A percentile compares a stretch with the other conserved stretches of the same genome.
Conservation (phyloP, 2,329 filamentous ascomycete species). For the Fusarium paranaense region DNA sequence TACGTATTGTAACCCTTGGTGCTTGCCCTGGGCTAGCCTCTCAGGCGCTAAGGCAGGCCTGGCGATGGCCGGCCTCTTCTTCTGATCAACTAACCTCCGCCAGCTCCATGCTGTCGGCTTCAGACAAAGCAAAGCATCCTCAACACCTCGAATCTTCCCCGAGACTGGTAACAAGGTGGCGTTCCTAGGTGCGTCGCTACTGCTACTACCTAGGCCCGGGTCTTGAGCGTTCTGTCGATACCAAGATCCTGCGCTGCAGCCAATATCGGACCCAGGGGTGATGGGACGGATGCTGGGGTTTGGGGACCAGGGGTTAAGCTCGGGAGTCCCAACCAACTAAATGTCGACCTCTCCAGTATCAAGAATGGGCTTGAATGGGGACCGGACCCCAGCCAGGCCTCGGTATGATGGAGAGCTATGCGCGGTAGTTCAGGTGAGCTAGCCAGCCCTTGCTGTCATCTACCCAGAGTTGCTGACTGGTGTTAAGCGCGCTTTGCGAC, state of each 20-base stretch:
- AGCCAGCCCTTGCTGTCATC: constrained; percentile 3
- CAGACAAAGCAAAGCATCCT: constrained; percentile 15
- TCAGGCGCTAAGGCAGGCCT: constrained; percentile 23
- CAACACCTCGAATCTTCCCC: not conserved
- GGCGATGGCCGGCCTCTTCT: constrained; percentile 11
- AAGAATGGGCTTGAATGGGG: not conserved
- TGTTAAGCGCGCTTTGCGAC: constrained; percentile 26
- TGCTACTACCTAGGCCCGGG: not conserved
- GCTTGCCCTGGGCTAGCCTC: constrained; percentile 12
- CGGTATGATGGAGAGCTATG: not conserved
- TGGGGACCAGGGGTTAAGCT: not conserved
- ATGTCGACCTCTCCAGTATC: constrained; percentile 1
- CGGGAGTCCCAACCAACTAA: not conserved
- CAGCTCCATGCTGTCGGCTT: constrained; percentile 10
- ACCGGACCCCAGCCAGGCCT: not conserved
- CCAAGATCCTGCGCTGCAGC: constrained; percentile 9
- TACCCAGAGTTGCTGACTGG: not conserved
- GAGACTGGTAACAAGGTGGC: constrained; percentile 4
- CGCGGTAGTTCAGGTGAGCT: constrained; percentile 10
- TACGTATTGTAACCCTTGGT: not conserved
- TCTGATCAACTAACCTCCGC: not conserved
- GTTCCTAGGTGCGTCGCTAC: constrained; percentile 3
- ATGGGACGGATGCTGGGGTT: constrained; percentile 3
- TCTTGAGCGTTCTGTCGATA: not conserved
- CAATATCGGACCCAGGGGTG: not conserved